Percentiles rank a stretch among this genome's conserved stretches.
phyloP scores from a whole-genome alignment of 306 rosid species.

The Trifolium fragiferum region DNA sequence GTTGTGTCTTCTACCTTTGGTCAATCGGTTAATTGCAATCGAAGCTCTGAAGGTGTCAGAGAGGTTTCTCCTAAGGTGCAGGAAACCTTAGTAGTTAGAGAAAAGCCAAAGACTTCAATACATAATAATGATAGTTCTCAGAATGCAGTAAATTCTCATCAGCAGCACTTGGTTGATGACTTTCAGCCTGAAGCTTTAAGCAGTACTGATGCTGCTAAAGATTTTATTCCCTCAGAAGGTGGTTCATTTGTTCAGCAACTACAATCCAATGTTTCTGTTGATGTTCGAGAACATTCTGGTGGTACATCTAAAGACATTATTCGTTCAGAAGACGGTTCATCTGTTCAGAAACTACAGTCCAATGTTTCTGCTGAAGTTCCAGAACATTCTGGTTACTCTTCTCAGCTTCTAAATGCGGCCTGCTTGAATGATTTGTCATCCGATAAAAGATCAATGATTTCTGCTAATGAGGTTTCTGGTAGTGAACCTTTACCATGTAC shows the following conservation, averaged over 20 bases:
- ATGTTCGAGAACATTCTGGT: constrained; percentile 36
- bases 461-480: constrained; percentile 52
- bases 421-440: constrained; percentile 43
- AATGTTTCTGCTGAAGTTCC: constrained; percentile 47
- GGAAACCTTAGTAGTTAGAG: constrained; percentile 44
- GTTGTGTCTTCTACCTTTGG: constrained; percentile 37
- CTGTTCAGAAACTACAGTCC: constrained; percentile 47
- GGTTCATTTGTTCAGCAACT: constrained; percentile 48
- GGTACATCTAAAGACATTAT: constrained; percentile 46
- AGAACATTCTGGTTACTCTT: constrained; percentile 44
- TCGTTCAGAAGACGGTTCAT: constrained; percentile 41
- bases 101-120: constrained; percentile 39
- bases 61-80: constrained; percentile 46
- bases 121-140: constrained; percentile 44
- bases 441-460: constrained; percentile 47
- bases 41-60: constrained; percentile 46
- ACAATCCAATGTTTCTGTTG: constrained; percentile 44
- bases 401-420: constrained; percentile 52
- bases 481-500: constrained; percentile 42
- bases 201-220: constrained; percentile 40
- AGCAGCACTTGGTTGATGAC: constrained; percentile 46
- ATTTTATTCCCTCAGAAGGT: constrained; percentile 37
- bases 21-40: constrained; percentile 45
- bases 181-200: constrained; percentile 45
- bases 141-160: constrained; percentile 45